Evolutionary conservation across 139 green algal genomes (phyloP).

Genomic region (Raphidocelis subcapitata): DNA sequence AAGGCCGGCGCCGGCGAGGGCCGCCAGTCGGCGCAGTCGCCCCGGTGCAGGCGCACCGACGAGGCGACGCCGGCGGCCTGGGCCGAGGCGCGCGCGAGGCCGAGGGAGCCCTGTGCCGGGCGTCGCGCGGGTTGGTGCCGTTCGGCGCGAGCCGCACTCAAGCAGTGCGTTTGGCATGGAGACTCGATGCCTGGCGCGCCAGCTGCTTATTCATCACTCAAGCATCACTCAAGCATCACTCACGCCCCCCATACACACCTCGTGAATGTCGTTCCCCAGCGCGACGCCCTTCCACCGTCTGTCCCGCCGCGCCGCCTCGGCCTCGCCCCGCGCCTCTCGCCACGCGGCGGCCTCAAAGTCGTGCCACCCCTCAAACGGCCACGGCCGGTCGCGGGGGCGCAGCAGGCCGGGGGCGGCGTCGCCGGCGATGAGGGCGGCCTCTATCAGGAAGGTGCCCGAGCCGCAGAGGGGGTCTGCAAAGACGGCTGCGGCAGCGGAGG

Average conservation of each 20-base stretch:
- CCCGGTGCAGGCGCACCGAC: conserved; percentile 40
- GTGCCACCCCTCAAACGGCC: conserved; percentile 72
- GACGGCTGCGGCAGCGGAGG: conserved; percentile 3
- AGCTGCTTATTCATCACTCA: too few relatives aligned
- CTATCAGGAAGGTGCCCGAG: conserved; percentile 86
- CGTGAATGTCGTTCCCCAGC: conserved; percentile 65
- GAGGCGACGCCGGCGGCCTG: conserved; percentile 38
- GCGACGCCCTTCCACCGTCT: conserved; percentile 19
- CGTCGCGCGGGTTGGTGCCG: too few relatives aligned
- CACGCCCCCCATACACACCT: too few relatives aligned
- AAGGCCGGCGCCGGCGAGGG: conserved; percentile 46
- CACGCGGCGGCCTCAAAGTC: conserved; percentile 55
- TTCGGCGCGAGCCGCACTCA: too few relatives aligned
- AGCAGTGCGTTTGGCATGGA: too few relatives aligned
- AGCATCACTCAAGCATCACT: too few relatives aligned
- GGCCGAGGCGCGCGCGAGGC: conserved; percentile 45
- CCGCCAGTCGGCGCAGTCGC: conserved; percentile 42
- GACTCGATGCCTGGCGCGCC: too few relatives aligned
- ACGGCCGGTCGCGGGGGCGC: conserved; percentile 32
- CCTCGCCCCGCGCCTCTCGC: conserved; percentile 2
- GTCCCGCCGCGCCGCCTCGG: not conserved
- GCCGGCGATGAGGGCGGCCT: conserved; percentile 84
- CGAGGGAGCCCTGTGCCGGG: conserved; percentile 48
- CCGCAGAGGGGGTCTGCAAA: conserved; percentile 93
- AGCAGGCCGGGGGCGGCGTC: conserved; percentile 72